Conservation (phyloP, 2,329 filamentous ascomycete genomes). For the Paracamarosporium sp. region DNA sequence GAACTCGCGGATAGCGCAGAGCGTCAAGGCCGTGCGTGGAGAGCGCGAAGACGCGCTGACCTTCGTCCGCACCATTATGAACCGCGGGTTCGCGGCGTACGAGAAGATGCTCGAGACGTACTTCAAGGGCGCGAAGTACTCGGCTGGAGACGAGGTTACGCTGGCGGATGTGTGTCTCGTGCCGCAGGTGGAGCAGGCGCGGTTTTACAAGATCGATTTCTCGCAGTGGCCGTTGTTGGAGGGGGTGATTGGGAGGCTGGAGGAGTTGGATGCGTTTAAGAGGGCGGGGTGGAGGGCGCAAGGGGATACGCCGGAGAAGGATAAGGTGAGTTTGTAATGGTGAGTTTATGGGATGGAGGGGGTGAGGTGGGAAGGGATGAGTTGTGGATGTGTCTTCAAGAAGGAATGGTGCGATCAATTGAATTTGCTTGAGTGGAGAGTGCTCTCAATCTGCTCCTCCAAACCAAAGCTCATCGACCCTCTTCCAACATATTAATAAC, state of each 20-base stretch:
- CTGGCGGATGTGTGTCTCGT: conserved; percentile 66
- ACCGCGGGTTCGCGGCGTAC: conserved; percentile 63
- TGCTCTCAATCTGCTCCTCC: not conserved
- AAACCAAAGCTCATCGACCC: no score
- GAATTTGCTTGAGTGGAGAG: not conserved
- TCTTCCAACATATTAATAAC: not conserved
- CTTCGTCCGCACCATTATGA: conserved; percentile 47
- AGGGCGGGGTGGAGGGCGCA: conserved; percentile 60
- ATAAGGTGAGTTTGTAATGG: not conserved
- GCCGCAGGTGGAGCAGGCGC: conserved; percentile 65
- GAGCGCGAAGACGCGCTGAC: conserved; percentile 10
- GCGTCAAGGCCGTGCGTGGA: conserved; percentile 53
- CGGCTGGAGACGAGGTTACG: conserved; percentile 62
- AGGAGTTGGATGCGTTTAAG: conserved; percentile 58
- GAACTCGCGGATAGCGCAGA: conserved; percentile 61
- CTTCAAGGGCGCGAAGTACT: conserved; percentile 57
- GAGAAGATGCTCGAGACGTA: conserved; percentile 51
- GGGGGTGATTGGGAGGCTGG: conserved; percentile 55
- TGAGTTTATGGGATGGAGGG: not conserved
- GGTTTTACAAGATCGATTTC: conserved; percentile 63
- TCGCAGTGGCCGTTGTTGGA: conserved; percentile 55
- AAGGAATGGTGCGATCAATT: not conserved
- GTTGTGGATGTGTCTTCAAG: no score
- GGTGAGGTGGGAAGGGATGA: not conserved
- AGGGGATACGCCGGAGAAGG: conserved; percentile 51